These are phyloP conservation scores for Corymbia calophylla DNA, from an alignment of 441 rosid genomes.

Conservation along the genomic window DNA sequence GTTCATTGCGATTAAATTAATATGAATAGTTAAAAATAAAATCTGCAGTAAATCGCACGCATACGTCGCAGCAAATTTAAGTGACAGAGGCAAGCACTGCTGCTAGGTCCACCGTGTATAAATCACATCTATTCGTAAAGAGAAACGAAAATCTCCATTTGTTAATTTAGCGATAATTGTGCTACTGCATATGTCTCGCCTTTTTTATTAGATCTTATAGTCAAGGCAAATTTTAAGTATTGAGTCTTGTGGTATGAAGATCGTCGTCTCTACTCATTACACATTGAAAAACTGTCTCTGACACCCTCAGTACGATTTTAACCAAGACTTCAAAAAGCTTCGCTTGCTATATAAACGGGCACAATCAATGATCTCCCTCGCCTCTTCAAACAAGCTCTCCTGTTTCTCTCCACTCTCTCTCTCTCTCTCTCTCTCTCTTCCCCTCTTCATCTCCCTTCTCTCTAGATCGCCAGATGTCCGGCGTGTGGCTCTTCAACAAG, in stretches of 20 bases:
- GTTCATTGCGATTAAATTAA: no score
- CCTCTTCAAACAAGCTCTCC: background rate
- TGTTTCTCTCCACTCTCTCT: background rate
- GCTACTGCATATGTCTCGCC: background rate
- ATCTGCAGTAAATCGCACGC: no score
- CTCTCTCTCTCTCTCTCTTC: background rate
- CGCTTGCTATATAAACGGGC: background rate
- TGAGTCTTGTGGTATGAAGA: background rate
- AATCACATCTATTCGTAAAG: background rate
- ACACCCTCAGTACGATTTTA: background rate
- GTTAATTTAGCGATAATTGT: background rate
- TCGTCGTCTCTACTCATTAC: background rate
- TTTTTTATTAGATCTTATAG: background rate
- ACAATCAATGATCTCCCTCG: background rate
- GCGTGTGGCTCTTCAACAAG: constrained; percentile 66
- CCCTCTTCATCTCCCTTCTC: background rate
- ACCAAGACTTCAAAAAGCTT: background rate
- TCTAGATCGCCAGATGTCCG: constrained; percentile 26
- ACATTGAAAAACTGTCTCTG: background rate
- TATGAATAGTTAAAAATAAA: no score
- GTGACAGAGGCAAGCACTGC: background rate
- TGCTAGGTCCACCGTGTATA: background rate
- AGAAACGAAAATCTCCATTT: background rate
- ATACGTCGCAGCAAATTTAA: background rate
- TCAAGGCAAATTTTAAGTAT: background rate